phyloP scores from a whole-genome alignment of 306 rosid genomes.

The Sechiopsis laciniata region DNA sequence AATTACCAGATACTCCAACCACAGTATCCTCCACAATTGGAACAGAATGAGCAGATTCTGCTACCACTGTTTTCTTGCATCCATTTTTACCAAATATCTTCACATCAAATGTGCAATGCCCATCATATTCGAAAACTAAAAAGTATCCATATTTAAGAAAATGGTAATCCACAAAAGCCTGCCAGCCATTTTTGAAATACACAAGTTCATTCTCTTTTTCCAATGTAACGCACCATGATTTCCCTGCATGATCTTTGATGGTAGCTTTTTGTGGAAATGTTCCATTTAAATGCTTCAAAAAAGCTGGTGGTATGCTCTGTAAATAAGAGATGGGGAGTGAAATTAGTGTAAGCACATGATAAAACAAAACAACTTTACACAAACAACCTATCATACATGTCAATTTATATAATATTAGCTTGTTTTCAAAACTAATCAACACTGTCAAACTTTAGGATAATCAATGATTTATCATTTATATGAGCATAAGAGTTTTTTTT shows the following conservation, averaged over 20 bases:
- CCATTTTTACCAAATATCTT: slow-evolving; percentile 23
- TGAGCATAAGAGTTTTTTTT: not conserved
- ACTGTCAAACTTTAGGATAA: not conserved
- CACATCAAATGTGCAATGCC: slow-evolving; percentile 23
- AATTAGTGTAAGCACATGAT: not conserved
- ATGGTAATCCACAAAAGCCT: slow-evolving; percentile 23
- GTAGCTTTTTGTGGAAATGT: slow-evolving; percentile 15
- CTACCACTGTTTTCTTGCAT: not conserved
- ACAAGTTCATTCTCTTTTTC: slow-evolving; percentile 10
- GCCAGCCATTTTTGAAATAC: slow-evolving; percentile 28
- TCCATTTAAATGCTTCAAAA: slow-evolving; percentile 22
- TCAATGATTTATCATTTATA: not conserved
- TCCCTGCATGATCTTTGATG: slow-evolving; percentile 22
- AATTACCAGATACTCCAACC: not conserved
- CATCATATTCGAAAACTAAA: slow-evolving; percentile 25
- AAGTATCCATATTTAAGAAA: slow-evolving; percentile 22
- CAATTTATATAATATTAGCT: not conserved
- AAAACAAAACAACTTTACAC: not conserved
- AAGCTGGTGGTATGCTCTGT: slow-evolving; percentile 27
- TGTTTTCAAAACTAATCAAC: slow-evolving; percentile 11
- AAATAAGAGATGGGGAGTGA: not conserved
- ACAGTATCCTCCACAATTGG: not conserved
- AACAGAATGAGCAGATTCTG: not conserved
- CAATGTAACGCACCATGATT: slow-evolving; percentile 27
- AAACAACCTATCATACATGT: not conserved